Base-by-base conservation (phyloP, 805 yeast species). In the Suhomyces faveliae region DNA sequence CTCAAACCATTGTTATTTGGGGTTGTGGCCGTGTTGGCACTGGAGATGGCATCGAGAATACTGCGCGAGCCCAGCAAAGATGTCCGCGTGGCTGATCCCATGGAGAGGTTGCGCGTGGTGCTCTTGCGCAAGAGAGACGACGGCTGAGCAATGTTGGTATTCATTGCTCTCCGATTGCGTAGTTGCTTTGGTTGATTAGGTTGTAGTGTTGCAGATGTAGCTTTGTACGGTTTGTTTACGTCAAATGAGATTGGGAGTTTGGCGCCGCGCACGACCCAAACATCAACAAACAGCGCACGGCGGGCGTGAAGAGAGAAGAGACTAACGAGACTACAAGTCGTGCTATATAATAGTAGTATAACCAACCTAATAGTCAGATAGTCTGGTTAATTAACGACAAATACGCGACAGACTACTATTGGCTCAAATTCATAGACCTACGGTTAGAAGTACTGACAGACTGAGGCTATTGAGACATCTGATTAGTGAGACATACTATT, bases 11-110 rank as follows among this genome's bases (percentile, higher is more conserved):
- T n/a, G 23, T 37, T 25, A 22, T 64, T 51, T 33, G 56, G 57
- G 40, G 58, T 59, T 43, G 66, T 63, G 6, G 71, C 71, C 19
- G 21, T 33, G 41, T 42, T 11, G 53, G 43, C 7, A 47, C 47
- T 22, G 35, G 46, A 24, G 37, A 27, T 37, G 25, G 52, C 47
- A 47, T 53, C 55, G 45, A 61, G 48, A 38, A 53, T 33, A 47
- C 40, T 43, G 39, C 58, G 45, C 33, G 63, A 43, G 24, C 61
- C 61, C 8, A 60, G 57, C 40, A 55, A 25, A 46, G 60, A 45
- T 10, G 60, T 46, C 25, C 61, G 42, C 10, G 62, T 51, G 24
- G 62, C 64, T 11, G 59, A 52, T 23, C 58, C 60, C 56, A 55
- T 56, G 20, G 59, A 54, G 24, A 58, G 54, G 23, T 53, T 48